Evolutionary conservation across 495 filamentous ascomycete genomes (phyloP).

Genomic region (Tuber umbilicatum): DNA sequence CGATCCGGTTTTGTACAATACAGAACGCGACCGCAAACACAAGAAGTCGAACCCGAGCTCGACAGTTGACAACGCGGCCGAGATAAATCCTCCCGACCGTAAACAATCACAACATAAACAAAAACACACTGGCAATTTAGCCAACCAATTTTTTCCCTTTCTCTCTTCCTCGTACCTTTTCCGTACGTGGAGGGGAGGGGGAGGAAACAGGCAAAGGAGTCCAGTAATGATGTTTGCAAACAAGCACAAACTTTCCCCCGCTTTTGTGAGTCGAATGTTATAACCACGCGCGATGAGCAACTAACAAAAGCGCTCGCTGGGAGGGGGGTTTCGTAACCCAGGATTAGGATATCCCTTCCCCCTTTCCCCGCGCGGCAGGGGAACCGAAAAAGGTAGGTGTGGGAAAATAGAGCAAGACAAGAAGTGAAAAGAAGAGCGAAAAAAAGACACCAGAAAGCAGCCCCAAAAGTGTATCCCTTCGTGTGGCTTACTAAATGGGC

Average conservation of each 20-base stretch:
- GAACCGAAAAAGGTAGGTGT: conserved; percentile 5
- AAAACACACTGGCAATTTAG: neutral
- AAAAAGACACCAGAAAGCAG: neutral
- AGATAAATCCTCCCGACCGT: neutral
- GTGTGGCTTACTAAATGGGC: conserved; percentile 5
- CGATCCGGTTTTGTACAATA: conserved; percentile 35
- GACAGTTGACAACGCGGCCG: neutral
- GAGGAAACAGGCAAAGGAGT: neutral
- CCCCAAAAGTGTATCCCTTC: neutral
- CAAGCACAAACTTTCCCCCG: neutral
- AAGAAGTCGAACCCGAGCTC: neutral
- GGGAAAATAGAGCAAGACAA: conserved; percentile 3
- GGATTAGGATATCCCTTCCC: neutral
- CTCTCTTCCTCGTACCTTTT: neutral
- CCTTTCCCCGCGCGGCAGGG: conserved; percentile 5
- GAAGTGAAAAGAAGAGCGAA: neutral
- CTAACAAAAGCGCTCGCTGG: conserved; percentile 2
- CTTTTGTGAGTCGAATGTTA: conserved; percentile 2
- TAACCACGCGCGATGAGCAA: conserved; percentile 3
- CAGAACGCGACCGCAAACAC: conserved; percentile 28
- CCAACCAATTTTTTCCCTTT: neutral
- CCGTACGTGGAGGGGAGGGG: neutral
- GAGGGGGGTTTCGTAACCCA: conserved; percentile 1
- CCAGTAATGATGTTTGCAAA: neutral
- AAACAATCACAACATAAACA: neutral